Evolutionary conservation across 352 stramenopile genomes (phyloP), one percentile per base, ranked within the genome.

Genomic region (Globisporangium irregulare): DNA sequence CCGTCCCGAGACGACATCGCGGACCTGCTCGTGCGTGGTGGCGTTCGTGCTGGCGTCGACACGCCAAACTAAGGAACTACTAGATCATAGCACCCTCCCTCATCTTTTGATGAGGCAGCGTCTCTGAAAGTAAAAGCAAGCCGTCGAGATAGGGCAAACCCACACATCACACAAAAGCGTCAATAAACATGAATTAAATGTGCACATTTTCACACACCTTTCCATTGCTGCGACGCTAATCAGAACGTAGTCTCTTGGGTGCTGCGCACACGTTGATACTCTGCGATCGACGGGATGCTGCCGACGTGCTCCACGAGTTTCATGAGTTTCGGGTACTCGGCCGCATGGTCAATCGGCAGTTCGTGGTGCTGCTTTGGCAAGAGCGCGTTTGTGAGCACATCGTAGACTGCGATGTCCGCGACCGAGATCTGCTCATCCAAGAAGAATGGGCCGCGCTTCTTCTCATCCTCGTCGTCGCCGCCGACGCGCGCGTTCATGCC

Each of bases 11-110:
- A 79, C 56, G 82, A 89, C 66, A 95, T 95, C 29, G 81, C 80
- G 24, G 84, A 93, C 71, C 59, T 95, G 54, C 74, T 95, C 56
- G 64, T 85, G 51, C 84, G 84, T 34, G 87, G 87, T 56, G 87
- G 87, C 53, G 87, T 94, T 61, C 86, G 86, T 56, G 87, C 87
- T 1, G 86, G 87, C 32, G 78, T 93, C 50, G 82, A 91, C 73
- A 77, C 72, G 65, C 68, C 68, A 43, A 72, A 82, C 65, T 70
- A 70, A 34, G 27, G 15, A 15, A 25, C 3, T 29, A 65, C 3
- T 29, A 65, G 38, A 64, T 51, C 43, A 51, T 12, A 24, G 43
- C 18, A 51, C 18, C 6, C 43, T n/a, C 43, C 43, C 43, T 51
- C 18, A 24, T 51, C 43, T 12, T 22, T 22, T 51, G 43, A 51